phyloP scores from a whole-genome alignment of 805 yeast species.

The Saturnispora ahearnii region DNA sequence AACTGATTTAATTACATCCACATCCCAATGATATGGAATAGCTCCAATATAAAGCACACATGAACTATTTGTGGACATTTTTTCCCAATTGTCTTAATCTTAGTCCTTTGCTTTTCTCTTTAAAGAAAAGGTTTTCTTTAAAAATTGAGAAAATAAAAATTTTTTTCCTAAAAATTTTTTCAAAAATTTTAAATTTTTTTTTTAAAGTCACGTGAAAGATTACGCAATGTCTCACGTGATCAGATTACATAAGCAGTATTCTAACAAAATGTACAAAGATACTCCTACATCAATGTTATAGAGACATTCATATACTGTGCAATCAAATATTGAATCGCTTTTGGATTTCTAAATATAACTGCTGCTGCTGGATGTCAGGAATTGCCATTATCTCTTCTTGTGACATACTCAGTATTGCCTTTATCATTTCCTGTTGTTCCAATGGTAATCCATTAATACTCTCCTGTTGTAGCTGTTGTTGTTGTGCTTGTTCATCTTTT shows the following conservation, averaged over 20 bases:
- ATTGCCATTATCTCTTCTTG: background rate
- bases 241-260: too few species aligned
- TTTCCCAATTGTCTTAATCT: background rate
- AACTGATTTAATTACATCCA: slow-evolving; percentile 49
- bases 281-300: too few species aligned
- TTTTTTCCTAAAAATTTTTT: background rate
- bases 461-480: background rate
- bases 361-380: background rate
- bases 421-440: background rate
- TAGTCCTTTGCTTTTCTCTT: background rate
- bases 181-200: background rate
- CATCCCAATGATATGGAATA: slow-evolving; percentile 67
- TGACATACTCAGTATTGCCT: background rate
- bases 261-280: too few species aligned
- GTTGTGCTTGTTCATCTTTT: background rate
- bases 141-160: background rate
- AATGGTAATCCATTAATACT: background rate
- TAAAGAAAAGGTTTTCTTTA: background rate
- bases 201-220: background rate
- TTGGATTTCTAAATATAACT: background rate
- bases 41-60: slow-evolving; percentile 51
- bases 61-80: slow-evolving; percentile 16
- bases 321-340: background rate
- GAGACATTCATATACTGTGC: too few species aligned
- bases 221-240: background rate